Conservation (phyloP, 1,139 yeast species). For the Komagataea norvegica region DNA sequence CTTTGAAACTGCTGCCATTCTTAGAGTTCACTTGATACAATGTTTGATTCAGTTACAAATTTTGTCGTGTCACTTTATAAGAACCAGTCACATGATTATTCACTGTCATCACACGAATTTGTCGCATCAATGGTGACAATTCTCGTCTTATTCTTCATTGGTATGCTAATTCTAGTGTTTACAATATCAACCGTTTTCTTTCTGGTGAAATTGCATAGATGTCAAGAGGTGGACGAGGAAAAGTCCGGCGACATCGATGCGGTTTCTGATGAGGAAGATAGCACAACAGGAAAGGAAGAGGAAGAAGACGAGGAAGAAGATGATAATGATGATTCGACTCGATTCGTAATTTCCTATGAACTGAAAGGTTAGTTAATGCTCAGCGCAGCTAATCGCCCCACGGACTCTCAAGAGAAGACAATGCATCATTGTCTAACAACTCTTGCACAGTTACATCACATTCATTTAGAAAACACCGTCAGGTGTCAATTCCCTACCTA, state of each 20-base stretch:
- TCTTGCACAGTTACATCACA: too few species aligned
- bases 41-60: not conserved
- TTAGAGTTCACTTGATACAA: too few species aligned
- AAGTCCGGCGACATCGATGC: not conserved
- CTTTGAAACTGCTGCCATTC: too few species aligned
- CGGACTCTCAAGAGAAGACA: too few species aligned
- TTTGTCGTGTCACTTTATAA: slow-evolving; percentile 5
- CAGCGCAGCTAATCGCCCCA: too few species aligned
- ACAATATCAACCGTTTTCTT: slow-evolving; percentile 14
- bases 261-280: not conserved
- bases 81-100: slow-evolving; percentile 15
- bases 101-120: slow-evolving; percentile 16
- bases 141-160: slow-evolving; percentile 14
- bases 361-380: too few species aligned
- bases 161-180: slow-evolving; percentile 15
- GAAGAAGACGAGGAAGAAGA: not conserved
- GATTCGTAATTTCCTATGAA: too few species aligned
- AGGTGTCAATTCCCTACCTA: too few species aligned
- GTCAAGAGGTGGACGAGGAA: slow-evolving; percentile 10
- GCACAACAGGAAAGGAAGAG: too few species aligned
- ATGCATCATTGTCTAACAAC: too few species aligned
- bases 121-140: slow-evolving; percentile 14
- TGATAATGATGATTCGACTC: too few species aligned
- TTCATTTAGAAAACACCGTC: too few species aligned
- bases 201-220: slow-evolving; percentile 17